Conservation (phyloP, 306 rosid species). For the Vachellia pachyceras region DNA sequence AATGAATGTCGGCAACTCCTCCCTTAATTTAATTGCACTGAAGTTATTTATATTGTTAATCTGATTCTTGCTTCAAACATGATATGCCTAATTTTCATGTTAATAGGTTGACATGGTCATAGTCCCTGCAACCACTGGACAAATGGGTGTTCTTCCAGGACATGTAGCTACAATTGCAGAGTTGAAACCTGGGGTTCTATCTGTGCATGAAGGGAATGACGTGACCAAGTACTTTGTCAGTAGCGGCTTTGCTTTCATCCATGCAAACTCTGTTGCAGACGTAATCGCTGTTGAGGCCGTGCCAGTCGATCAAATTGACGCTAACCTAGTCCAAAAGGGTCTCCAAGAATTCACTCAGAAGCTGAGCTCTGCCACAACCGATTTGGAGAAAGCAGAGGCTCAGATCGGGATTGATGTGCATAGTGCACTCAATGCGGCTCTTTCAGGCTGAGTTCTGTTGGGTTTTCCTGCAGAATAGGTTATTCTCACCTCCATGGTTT, state of each 20-base stretch:
- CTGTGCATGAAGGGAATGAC: constrained; percentile 86
- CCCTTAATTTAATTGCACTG: neutral
- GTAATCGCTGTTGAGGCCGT: constrained; percentile 91
- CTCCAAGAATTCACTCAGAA: constrained; percentile 94
- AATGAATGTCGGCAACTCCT: neutral
- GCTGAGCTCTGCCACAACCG: constrained; percentile 87
- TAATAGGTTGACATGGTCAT: constrained; percentile 95
- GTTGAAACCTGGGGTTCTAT: constrained; percentile 87
- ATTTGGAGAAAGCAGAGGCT: constrained; percentile 98
- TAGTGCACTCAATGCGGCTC: constrained; percentile 83
- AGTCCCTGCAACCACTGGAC: constrained; percentile 94
- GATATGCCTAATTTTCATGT: constrained; percentile 21
- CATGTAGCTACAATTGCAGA: constrained; percentile 98
- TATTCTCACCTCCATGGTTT: constrained; percentile 33
- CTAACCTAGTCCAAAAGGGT: constrained; percentile 85
- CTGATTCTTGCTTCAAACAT: constrained; percentile 12
- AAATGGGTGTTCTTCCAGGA: constrained; percentile 99
- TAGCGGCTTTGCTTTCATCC: constrained; percentile 94
- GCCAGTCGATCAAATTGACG: constrained; percentile 76
- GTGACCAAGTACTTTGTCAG: constrained; percentile 82
- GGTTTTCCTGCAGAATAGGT: constrained; percentile 33
- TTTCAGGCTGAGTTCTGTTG: constrained; percentile 64
- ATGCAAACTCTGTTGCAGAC: constrained; percentile 88
- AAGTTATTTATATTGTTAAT: neutral
- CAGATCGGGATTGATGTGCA: constrained; percentile 96